Evolutionary conservation across 176 grass and related monocot genomes (phyloP), one percentile per base, ranked within the genome.

Genomic region (Chloris gayana): DNA sequence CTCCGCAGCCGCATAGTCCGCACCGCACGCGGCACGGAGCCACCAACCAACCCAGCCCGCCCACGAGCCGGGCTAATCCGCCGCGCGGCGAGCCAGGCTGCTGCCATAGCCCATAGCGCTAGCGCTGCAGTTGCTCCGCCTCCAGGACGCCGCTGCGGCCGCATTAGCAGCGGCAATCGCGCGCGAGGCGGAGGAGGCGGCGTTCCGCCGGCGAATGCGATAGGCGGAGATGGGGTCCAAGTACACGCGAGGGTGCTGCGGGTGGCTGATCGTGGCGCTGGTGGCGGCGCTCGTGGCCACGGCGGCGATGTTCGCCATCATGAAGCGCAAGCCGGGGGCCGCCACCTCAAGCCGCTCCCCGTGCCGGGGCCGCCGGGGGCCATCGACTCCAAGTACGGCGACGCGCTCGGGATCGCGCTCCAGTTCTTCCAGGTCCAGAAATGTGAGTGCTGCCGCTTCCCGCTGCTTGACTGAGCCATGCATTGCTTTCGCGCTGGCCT

Each of bases 391-490:
- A 99, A 95, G 82, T 99, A 99, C 65, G 81, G 84, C 45, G 82
- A 89, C 65, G 93, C 96, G 53, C 96, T 99, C 59, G 86, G 82
- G 82, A 75, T 92, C 39, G 90, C 96, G 51, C 90, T 99, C 67
- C 96, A 99, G 82, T 99, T 95, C 90, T 93, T 99, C 74, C 84
- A 99, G 84, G 90, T 99, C 30, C 96, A 99, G 79, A 95, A 95
- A 80, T 72, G 96, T 99, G 86, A 78, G 78, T 67, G n/a, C 11
- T 22, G 8, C 11, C 9, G 34, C 32, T 3, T 13, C 11, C 8
- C 6, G 34, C 32, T 69, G 24, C 15, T 68, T 54, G 12, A 0
- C 29, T 60, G 22, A 51, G 2, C 39, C 26, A 14, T 24, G 73
- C 62, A 80, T 76, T 70, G 59, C 21, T 38, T 7, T 51, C 29